These are phyloP conservation scores for Talaromyces sp. DNA, from an alignment of 2,329 filamentous ascomycete genomes.

Conservation along the genomic window DNA sequence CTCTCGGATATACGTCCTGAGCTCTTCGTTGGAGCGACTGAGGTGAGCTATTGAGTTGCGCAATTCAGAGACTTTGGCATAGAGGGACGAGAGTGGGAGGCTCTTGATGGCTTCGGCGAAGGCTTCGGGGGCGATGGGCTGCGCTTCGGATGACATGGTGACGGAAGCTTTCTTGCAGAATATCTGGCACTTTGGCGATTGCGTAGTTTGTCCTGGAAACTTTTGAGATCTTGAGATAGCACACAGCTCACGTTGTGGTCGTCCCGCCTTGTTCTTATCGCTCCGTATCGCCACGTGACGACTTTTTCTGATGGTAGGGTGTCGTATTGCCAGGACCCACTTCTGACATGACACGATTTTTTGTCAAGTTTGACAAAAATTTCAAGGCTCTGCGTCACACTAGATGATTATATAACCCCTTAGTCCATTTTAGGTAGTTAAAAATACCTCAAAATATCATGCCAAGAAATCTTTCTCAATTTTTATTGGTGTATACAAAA, in stretches of 20 bases:
- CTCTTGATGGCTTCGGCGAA: constrained; percentile 53
- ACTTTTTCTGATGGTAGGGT: not conserved
- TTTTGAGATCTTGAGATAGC: not conserved
- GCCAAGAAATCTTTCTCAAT: too few relatives aligned
- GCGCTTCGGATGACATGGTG: constrained; percentile 45
- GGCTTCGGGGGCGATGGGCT: constrained; percentile 45
- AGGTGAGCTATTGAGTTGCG: constrained; percentile 57
- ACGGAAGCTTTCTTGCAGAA: constrained; percentile 4
- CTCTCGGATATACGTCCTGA: constrained; percentile 44
- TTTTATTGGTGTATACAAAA: too few relatives aligned
- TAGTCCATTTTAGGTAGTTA: too few relatives aligned
- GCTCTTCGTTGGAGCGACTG: constrained; percentile 51
- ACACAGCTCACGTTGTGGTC: not conserved
- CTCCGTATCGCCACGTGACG: not conserved
- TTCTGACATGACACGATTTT: too few relatives aligned
- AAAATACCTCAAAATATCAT: too few relatives aligned
- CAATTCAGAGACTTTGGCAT: constrained; percentile 57
- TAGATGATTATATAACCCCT: too few relatives aligned
- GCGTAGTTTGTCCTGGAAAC: not conserved
- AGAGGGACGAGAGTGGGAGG: constrained; percentile 54
- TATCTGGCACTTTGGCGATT: not conserved
- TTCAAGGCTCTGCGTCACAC: too few relatives aligned
- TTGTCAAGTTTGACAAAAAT: too few relatives aligned
- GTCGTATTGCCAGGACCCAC: too few relatives aligned
- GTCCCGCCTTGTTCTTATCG: not conserved